These are phyloP conservation scores for Tricharina praecox DNA, from an alignment of 495 filamentous ascomycete species.

Conservation along the genomic window DNA sequence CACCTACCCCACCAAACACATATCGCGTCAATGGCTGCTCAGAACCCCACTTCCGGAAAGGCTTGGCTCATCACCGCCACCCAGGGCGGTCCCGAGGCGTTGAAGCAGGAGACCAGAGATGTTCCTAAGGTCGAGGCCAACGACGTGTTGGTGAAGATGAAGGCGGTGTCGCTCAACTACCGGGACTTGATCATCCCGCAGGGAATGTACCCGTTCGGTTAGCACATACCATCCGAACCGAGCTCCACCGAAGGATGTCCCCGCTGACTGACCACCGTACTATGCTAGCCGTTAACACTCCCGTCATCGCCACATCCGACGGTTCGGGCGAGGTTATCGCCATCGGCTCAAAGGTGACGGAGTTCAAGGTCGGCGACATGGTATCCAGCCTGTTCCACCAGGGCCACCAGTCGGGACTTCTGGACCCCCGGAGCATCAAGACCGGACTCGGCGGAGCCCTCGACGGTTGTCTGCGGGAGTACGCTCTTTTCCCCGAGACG, in stretches of 20 bases:
- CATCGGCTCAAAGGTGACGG: conserved; percentile 29
- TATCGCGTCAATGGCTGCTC: no score
- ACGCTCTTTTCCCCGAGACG: conserved; percentile 27
- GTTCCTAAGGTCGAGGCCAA: conserved; percentile 6
- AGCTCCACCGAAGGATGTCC: no score
- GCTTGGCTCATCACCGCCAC: conserved; percentile 5
- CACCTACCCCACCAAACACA: no score
- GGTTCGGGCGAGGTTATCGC: conserved; percentile 27
- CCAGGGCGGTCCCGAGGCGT: background rate
- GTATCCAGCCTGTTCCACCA: conserved; percentile 28
- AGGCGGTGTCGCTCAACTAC: conserved; percentile 11
- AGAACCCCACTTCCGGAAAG: no score
- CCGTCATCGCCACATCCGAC: conserved; percentile 4
- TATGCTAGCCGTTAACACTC: background rate
- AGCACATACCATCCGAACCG: conserved; percentile 1
- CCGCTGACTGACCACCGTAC: background rate
- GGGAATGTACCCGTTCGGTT: conserved; percentile 14
- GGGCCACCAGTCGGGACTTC: conserved; percentile 21
- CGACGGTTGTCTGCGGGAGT: conserved; percentile 33
- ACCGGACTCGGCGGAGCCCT: conserved; percentile 49
- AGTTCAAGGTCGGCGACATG: conserved; percentile 31
- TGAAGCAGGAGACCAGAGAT: conserved; percentile 8
- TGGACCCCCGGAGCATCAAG: conserved; percentile 2
- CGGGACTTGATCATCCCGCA: conserved; percentile 8
- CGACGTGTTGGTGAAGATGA: conserved; percentile 18